A percentile compares a stretch with the other conserved stretches of the same genome.
These are phyloP conservation scores for Termitomyces bulborhizus DNA, from an alignment of 768 basidiomycete genomes.

Conservation along the genomic window DNA sequence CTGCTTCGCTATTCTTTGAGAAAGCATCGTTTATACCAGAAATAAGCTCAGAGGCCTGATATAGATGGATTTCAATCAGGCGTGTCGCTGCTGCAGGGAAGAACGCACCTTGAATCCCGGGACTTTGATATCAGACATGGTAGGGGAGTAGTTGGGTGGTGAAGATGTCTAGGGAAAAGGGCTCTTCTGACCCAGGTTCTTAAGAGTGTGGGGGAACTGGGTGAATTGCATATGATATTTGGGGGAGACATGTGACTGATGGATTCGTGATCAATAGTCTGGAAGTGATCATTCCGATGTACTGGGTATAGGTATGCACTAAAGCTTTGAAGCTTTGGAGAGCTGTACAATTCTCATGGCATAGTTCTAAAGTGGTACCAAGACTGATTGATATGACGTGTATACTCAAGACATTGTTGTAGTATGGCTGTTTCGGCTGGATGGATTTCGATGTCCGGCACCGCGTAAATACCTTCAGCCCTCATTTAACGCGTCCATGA, in stretches of 20 bases:
- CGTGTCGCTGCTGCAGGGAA: not conserved
- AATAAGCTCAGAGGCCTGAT: slow-evolving; percentile 65
- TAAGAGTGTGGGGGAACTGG: slow-evolving; percentile 5
- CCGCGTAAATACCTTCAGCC: no score
- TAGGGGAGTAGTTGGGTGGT: not conserved
- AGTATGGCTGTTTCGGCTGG: no score
- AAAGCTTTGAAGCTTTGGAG: no score
- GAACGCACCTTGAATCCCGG: slow-evolving; percentile 63
- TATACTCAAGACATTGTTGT: no score
- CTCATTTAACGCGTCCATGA: no score
- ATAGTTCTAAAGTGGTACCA: no score
- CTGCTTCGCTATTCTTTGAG: slow-evolving; percentile 44
- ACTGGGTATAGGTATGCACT: no score
- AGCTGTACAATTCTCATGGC: no score
- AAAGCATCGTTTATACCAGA: slow-evolving; percentile 47
- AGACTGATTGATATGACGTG: no score
- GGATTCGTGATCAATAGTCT: no score
- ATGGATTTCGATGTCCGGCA: no score
- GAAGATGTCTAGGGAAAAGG: not conserved
- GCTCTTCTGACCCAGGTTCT: slow-evolving; percentile 1
- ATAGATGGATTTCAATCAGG: not conserved
- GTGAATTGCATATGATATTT: slow-evolving; percentile 9
- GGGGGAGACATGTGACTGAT: slow-evolving; percentile 8
- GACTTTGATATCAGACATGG: slow-evolving; percentile 66
- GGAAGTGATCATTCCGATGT: no score